Conservation (phyloP, 441 rosid species). For the Hura crepitans region DNA sequence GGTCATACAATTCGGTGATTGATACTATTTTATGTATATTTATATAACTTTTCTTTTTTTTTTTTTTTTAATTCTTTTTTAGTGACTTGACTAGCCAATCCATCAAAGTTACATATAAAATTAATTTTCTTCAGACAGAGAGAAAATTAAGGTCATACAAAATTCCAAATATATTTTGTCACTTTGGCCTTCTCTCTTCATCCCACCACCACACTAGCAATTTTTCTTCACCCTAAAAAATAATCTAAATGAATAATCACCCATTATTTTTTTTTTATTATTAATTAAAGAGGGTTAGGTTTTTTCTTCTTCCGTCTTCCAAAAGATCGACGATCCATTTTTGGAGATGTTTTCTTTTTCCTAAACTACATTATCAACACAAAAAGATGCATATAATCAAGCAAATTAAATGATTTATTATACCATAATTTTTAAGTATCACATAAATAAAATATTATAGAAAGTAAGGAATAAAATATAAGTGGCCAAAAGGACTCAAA, state of each 20-base stretch:
- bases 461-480: no score
- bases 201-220: no score
- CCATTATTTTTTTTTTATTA: neutral
- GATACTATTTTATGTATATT: neutral
- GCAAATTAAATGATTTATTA: neutral
- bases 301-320: slow-evolving; percentile 28
- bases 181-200: neutral
- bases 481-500: neutral
- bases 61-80: neutral
- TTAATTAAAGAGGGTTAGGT: slow-evolving; percentile 22
- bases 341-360: neutral
- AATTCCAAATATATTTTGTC: slow-evolving; percentile 6
- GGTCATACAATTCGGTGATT: slow-evolving; percentile 14
- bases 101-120: neutral
- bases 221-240: neutral
- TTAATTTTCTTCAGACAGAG: neutral
- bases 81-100: slow-evolving; percentile 24
- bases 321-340: slow-evolving; percentile 18
- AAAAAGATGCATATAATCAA: neutral
- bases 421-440: no score
- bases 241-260: slow-evolving; percentile 11
- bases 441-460: no score
- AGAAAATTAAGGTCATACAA: slow-evolving; percentile 3
- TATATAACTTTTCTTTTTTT: neutral
- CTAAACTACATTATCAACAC: neutral